phyloP scores from a whole-genome alignment of 2,329 filamentous ascomycete species.

The Zymoseptoria ardabiliae region DNA sequence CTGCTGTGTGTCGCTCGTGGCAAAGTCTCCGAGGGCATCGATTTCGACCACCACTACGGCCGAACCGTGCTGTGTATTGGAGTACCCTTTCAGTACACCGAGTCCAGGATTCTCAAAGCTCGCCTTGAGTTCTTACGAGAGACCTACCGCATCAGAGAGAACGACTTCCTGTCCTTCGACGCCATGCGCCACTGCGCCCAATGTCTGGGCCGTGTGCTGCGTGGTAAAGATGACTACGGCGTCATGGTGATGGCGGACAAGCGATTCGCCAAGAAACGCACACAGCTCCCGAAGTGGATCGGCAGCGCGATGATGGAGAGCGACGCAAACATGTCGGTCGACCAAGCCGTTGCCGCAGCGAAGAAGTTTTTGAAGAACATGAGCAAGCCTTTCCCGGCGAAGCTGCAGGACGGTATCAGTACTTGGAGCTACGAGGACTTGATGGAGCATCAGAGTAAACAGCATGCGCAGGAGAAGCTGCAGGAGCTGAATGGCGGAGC shows the following conservation, averaged over 20 bases:
- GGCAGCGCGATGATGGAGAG: conserved; percentile 76
- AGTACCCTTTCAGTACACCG: conserved; percentile 97
- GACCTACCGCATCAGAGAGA: conserved; percentile 92
- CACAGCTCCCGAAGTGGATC: conserved; percentile 94
- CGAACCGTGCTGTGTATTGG: conserved; percentile 93
- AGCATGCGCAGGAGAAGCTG: conserved; percentile 56
- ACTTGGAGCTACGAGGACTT: conserved; percentile 83
- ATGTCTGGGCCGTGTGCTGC: conserved; percentile 85
- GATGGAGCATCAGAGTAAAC: conserved; percentile 67
- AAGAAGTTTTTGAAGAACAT: conserved; percentile 86
- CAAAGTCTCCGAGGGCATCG: conserved; percentile 95
- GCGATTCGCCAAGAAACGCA: conserved; percentile 84
- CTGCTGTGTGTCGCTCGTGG: conserved; percentile 91
- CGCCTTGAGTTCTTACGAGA: conserved; percentile 93
- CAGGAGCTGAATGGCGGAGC: conserved; percentile 42
- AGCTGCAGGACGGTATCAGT: conserved; percentile 84
- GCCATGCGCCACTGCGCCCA: conserved; percentile 99
- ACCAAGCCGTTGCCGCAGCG: conserved; percentile 85
- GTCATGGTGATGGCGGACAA: conserved; percentile 97
- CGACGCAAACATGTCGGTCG: conserved; percentile 84
- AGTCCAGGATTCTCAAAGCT: conserved; percentile 92
- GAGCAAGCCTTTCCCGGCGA: conserved; percentile 78
- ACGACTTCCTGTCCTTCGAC: conserved; percentile 96
- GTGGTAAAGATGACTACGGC: conserved; percentile 98
- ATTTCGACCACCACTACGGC: conserved; percentile 98